Base-by-base conservation (phyloP, 2,329 filamentous ascomycete genomes). In the Colletotrichum simmondsii region DNA sequence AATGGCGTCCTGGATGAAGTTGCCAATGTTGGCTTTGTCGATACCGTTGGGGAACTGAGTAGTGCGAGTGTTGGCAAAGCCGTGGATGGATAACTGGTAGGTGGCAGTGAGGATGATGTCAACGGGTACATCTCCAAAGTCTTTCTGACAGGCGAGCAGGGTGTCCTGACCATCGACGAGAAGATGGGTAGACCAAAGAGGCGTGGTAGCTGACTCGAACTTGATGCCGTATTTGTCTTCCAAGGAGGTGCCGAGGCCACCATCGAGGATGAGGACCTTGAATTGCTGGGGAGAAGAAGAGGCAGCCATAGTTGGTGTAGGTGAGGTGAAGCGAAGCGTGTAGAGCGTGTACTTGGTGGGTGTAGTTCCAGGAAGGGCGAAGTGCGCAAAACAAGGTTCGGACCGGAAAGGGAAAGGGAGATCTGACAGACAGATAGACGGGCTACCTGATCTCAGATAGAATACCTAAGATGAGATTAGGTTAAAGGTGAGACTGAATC, bases 111-210 rank as follows among this genome's bases (percentile, higher is more conserved):
- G 85, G 24, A 93, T 80, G 32, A 94, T 84, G 77, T 93, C 90
- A 68, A 89, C 88, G 46, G 90, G 91, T 2, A 89, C 87, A 8
- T 77, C 72, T 65, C 83, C 85, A 78, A 92, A 92, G 75, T 88
- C 87, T 65, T 78, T 77, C 77, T 92, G 91, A 78, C 89, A 91
- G 35, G 81, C 81, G 71, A 85, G 80, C 10, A 92, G 85, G 1
- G 86, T 89, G 8, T 82, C 75, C 3, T 84, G 86, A 75, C 87
- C 84, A 46, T 86, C 83, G 65, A 92, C 77, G n/a, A 93, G 86
- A 6, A 93, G 85, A 77, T 93, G 88, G 0, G 91, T 91, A 0
- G 92, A 92, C 92, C 92, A 93, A 52, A 93, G 86, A 0, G 92
- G 92, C 10, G 86, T 88, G 12, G 81, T 83, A 49, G 82, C 78